phyloP scores from a whole-genome alignment of 2,329 filamentous ascomycete genomes.

The Xenosphaeropsis pyriputrescens region DNA sequence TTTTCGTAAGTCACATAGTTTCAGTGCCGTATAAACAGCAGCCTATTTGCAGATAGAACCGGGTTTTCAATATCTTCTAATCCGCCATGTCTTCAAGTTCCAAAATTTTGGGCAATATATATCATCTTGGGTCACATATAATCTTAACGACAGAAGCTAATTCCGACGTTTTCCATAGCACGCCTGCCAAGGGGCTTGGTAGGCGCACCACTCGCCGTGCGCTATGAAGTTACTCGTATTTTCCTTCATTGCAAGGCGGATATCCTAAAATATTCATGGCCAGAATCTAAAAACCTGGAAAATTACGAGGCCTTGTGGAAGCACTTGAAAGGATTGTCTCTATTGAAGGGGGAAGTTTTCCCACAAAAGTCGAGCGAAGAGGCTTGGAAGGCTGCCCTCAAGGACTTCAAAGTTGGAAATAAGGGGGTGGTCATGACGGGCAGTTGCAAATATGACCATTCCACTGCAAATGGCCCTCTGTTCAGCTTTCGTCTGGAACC shows the following conservation, averaged over 20 bases:
- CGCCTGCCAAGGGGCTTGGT: slow-evolving; percentile 8
- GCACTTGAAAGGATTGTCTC: slow-evolving; percentile 21
- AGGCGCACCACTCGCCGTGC: slow-evolving; percentile 6
- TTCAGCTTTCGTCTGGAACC: slow-evolving; percentile 32
- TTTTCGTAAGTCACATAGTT: neutral
- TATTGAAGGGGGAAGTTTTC: slow-evolving; percentile 28
- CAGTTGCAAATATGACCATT: slow-evolving; percentile 17
- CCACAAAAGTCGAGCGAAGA: slow-evolving; percentile 28
- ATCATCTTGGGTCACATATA: neutral
- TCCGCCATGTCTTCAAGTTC: too few relatives aligned
- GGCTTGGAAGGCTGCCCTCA: slow-evolving; percentile 24
- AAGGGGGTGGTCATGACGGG: slow-evolving; percentile 28
- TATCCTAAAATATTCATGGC: neutral
- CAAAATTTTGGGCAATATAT: too few relatives aligned
- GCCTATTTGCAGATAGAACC: neutral
- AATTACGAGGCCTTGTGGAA: slow-evolving; percentile 29
- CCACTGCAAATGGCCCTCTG: slow-evolving; percentile 22
- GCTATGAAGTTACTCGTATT: slow-evolving; percentile 17
- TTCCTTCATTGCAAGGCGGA: slow-evolving; percentile 10
- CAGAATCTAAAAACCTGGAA: slow-evolving; percentile 18
- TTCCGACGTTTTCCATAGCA: slow-evolving; percentile 3
- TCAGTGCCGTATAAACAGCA: neutral
- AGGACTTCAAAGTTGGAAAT: slow-evolving; percentile 7
- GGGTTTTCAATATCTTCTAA: too few relatives aligned
- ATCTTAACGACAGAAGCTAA: neutral